These are phyloP conservation scores for Raphanus sativus DNA, from an alignment of 345 rosid genomes.

Conservation along the genomic window DNA sequence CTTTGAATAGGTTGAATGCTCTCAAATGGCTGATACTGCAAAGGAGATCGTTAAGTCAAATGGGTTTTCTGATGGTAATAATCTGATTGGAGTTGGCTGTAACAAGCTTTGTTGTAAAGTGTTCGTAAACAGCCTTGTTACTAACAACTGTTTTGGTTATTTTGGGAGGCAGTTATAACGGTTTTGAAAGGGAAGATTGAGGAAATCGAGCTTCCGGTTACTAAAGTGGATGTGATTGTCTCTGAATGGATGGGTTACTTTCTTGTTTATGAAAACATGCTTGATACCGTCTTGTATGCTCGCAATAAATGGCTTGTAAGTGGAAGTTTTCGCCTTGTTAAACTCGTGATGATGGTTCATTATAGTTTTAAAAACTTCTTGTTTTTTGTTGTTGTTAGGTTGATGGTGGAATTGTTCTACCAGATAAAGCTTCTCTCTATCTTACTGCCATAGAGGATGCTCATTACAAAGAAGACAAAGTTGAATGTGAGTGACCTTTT, in stretches of 20 bases:
- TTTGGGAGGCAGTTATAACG: constrained; percentile 60
- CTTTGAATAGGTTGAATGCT: constrained; percentile 71
- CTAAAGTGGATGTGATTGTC: constrained; percentile 89
- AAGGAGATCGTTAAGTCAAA: constrained; percentile 79
- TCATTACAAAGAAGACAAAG: constrained; percentile 88
- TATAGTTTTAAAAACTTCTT: not conserved
- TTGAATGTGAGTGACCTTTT: constrained; percentile 62
- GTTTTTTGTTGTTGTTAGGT: constrained; percentile 41
- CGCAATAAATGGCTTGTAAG: constrained; percentile 99
- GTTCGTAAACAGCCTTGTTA: not conserved
- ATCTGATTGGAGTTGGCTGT: not conserved
- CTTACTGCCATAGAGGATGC: constrained; percentile 95
- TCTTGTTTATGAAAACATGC: constrained; percentile 87
- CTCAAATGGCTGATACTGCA: constrained; percentile 89
- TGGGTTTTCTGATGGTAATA: constrained; percentile 70
- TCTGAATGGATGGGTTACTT: constrained; percentile 99
- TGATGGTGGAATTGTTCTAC: constrained; percentile 73
- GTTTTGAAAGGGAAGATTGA: constrained; percentile 97
- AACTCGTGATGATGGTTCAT: not conserved
- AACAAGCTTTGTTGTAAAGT: too few species aligned
- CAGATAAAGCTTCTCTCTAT: constrained; percentile 85
- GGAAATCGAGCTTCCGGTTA: constrained; percentile 85
- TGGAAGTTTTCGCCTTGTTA: not conserved
- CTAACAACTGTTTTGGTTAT: constrained; percentile 15
- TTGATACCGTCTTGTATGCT: constrained; percentile 79